These are phyloP conservation scores for Cephaloascus fragrans DNA, from an alignment of 805 yeast genomes.

Conservation along the genomic window DNA sequence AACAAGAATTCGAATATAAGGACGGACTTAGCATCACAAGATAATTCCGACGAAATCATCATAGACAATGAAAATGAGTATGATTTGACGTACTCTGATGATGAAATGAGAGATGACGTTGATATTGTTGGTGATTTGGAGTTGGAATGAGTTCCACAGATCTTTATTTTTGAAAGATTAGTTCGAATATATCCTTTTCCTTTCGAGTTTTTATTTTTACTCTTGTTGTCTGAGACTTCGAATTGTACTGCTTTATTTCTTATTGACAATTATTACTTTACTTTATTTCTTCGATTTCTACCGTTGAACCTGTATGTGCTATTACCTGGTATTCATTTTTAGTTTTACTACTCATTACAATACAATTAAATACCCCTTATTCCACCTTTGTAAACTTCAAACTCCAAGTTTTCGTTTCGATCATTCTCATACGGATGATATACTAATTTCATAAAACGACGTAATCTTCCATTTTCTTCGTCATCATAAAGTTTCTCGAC, in stretches of 20 bases:
- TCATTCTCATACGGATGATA: slow-evolving; percentile 14
- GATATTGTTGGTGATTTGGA: slow-evolving; percentile 33
- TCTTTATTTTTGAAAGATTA: neutral
- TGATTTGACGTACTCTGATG: slow-evolving; percentile 19
- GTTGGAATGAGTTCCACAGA: neutral
- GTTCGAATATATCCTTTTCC: neutral
- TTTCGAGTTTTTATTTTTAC: neutral
- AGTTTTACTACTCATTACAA: neutral
- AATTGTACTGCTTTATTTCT: too few species aligned
- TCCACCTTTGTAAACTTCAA: slow-evolving; percentile 25
- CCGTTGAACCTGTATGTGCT: neutral
- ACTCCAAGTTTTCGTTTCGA: slow-evolving; percentile 8
- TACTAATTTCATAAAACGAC: slow-evolving; percentile 14
- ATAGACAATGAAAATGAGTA: slow-evolving; percentile 23
- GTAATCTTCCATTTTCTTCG: slow-evolving; percentile 20
- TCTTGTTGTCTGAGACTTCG: too few species aligned
- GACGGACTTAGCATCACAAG: slow-evolving; percentile 25
- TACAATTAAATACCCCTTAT: slow-evolving; percentile 7
- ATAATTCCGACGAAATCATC: slow-evolving; percentile 14
- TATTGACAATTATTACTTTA: too few species aligned
- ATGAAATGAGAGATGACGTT: slow-evolving; percentile 15
- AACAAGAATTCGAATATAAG: slow-evolving; percentile 21
- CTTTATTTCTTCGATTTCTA: neutral
- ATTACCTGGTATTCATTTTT: neutral
- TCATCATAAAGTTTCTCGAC: slow-evolving; percentile 4